Percentiles rank a stretch among this genome's conserved stretches.
Evolutionary conservation across 1,284 basidiomycete genomes (phyloP).

Genomic region (Rhizoctonia solani): DNA sequence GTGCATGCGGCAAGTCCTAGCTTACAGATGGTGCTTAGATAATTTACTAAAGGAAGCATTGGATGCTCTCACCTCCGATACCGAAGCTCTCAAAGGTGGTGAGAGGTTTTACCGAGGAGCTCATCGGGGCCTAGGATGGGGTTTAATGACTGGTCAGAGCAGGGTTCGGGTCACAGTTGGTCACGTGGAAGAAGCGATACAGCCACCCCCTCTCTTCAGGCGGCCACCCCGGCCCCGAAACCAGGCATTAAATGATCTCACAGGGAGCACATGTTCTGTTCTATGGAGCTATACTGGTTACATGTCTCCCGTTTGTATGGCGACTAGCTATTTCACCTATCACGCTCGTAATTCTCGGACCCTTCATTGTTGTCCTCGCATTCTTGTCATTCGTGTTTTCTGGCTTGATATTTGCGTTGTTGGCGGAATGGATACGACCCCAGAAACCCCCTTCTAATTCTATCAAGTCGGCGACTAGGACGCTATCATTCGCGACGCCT

Average conservation of each 20-base stretch:
- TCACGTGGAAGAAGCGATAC: not conserved
- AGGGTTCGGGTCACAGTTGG: not conserved
- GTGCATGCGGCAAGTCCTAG: constrained; percentile 75
- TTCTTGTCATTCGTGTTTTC: constrained; percentile 57
- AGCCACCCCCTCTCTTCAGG: constrained; percentile 28
- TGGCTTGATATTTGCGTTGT: constrained; percentile 58
- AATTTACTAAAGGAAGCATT: not conserved
- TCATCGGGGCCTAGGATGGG: no score
- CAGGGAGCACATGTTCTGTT: constrained; percentile 12
- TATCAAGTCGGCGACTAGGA: constrained; percentile 61
- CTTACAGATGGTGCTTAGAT: not conserved
- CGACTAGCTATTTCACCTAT: constrained; percentile 55
- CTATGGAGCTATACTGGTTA: constrained; percentile 6
- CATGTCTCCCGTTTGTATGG: constrained; percentile 15
- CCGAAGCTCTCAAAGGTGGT: constrained; percentile 79
- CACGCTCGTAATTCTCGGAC: constrained; percentile 64
- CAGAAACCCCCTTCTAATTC: constrained; percentile 43
- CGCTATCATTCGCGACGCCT: constrained; percentile 81
- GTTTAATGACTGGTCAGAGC: not conserved
- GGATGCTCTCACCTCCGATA: constrained; percentile 74
- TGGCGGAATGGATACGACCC: constrained; percentile 55
- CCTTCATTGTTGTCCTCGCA: constrained; percentile 54
- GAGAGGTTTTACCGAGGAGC: constrained; percentile 46
- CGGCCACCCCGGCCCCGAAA: not conserved
- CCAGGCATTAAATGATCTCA: not conserved